Conservation (phyloP, 164 flowering plant species). For the Cinnamomum chago region DNA sequence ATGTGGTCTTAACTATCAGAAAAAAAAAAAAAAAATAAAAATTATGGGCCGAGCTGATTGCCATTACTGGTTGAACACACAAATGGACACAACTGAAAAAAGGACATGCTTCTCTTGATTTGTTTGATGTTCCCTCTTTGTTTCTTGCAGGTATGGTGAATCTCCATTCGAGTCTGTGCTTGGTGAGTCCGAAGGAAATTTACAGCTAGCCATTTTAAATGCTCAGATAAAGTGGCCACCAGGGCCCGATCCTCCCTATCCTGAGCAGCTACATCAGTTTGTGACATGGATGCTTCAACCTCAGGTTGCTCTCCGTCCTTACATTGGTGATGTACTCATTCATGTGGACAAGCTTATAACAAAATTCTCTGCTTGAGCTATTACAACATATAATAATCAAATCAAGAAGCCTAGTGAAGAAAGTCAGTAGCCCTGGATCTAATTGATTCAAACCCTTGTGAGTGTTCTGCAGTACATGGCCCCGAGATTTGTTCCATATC, state of each 20-base stretch:
- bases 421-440: neutral
- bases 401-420: conserved; percentile 1
- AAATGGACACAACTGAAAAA: neutral
- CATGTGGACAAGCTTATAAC: conserved; percentile 85
- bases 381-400: neutral
- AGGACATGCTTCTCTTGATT: neutral
- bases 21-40: too few species aligned
- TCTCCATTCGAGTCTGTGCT: conserved; percentile 95
- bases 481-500: neutral
- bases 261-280: conserved; percentile 83
- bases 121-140: neutral
- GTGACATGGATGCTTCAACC: conserved; percentile 98
- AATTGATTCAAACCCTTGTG: neutral
- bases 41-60: neutral
- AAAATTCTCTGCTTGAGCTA: conserved; percentile 39
- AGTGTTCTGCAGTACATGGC: neutral
- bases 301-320: conserved; percentile 78
- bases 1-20: too few species aligned
- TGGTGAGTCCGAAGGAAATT: conserved; percentile 91
- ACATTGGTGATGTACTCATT: conserved; percentile 75
- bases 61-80: neutral
- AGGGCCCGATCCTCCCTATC: conserved; percentile 82
- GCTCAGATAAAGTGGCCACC: conserved; percentile 91
- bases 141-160: conserved; percentile 65
- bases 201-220: conserved; percentile 86